These are phyloP conservation scores for Schrenkiella parvula DNA, from an alignment of 345 rosid genomes.

Conservation along the genomic window DNA sequence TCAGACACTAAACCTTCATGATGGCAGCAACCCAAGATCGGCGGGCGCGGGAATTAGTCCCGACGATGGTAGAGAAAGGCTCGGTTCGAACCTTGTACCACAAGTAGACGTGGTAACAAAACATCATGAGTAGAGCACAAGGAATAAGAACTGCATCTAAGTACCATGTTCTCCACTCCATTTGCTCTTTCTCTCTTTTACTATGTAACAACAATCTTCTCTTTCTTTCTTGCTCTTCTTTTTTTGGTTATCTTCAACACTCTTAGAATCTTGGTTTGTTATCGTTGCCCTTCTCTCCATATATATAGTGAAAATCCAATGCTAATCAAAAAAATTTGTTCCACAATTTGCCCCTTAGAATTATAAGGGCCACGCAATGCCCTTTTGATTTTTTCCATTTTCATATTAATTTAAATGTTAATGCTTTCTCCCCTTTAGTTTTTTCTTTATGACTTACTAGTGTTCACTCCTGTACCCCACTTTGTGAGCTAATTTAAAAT, in stretches of 20 bases:
- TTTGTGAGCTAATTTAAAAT: conserved; percentile 10
- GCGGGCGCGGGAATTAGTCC: conserved; percentile 57
- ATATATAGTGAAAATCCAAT: conserved; percentile 22
- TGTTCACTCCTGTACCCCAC: conserved; percentile 34
- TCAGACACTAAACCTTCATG: no score
- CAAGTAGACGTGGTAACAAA: conserved; percentile 59
- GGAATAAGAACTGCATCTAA: conserved; percentile 76
- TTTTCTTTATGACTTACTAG: conserved; percentile 18
- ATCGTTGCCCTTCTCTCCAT: conserved; percentile 11
- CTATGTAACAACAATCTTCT: background rate
- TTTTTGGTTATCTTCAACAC: conserved; percentile 4
- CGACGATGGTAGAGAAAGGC: conserved; percentile 76
- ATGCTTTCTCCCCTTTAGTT: conserved; percentile 9
- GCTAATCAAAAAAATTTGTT: background rate
- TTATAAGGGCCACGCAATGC: conserved; percentile 13
- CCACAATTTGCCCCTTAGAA: conserved; percentile 17
- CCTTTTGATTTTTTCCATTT: background rate
- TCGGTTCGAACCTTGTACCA: conserved; percentile 71
- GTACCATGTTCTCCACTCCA: conserved; percentile 48
- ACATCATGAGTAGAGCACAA: conserved; percentile 39
- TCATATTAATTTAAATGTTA: conserved; percentile 8
- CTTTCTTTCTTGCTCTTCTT: background rate
- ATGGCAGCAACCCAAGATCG: conserved; percentile 80
- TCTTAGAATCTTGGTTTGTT: conserved; percentile 16
- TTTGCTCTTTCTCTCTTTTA: conserved; percentile 6